Conservation (phyloP, 1,284 basidiomycete genomes). For the Heterobasidion occidentale region DNA sequence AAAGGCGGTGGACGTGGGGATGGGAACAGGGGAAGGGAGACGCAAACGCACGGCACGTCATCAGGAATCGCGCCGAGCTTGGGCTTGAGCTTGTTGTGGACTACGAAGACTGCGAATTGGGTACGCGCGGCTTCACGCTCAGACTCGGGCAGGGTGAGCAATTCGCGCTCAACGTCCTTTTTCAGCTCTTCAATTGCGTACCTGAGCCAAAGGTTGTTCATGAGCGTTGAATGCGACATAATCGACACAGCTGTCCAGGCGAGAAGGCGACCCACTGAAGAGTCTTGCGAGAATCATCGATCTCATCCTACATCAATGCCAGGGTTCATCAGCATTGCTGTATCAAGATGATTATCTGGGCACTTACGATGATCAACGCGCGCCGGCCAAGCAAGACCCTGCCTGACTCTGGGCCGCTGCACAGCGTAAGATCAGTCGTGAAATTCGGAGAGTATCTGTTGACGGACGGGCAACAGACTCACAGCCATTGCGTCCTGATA, state of each 20-base stretch:
- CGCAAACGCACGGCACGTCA: constrained; percentile 49
- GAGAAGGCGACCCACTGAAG: constrained; percentile 50
- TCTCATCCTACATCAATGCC: constrained; percentile 63
- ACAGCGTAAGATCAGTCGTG: constrained; percentile 1
- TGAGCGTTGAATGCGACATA: not conserved
- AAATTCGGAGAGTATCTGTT: not conserved
- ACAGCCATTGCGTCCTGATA: constrained; percentile 90
- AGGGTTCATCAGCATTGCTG: not conserved
- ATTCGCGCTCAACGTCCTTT: constrained; percentile 77
- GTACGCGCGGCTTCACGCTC: constrained; percentile 73
- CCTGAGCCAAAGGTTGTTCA: constrained; percentile 28
- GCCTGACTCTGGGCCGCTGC: constrained; percentile 53
- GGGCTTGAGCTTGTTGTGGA: constrained; percentile 89
- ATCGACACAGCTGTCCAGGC: not conserved
- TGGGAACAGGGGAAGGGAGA: not conserved
- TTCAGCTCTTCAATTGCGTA: constrained; percentile 85
- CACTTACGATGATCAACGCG: constrained; percentile 76
- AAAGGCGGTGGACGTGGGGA: not conserved
- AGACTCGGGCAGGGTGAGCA: constrained; percentile 52
- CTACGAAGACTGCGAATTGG: constrained; percentile 86
- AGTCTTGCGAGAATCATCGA: constrained; percentile 91
- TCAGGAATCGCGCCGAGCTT: constrained; percentile 72
- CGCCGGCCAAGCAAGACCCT: constrained; percentile 72
- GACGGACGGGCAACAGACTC: constrained; percentile 22
- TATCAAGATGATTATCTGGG: constrained; percentile 6